Base-by-base conservation (phyloP, 1,284 basidiomycete genomes). In the Athelia sp. region DNA sequence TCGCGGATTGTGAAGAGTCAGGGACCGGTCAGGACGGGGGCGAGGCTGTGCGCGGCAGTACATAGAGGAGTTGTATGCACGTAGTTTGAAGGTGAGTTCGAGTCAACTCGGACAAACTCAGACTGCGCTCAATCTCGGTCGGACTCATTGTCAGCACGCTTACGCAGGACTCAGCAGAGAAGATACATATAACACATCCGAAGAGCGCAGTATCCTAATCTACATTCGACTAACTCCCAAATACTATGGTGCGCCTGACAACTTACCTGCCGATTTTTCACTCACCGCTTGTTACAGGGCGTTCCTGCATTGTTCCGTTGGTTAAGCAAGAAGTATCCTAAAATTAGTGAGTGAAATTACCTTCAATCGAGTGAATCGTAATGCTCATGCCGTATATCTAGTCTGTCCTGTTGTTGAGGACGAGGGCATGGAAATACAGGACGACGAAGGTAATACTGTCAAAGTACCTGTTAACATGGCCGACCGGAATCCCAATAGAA, bases 271-370 rank as follows among this genome's bases (percentile, higher is more conserved):
- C 6, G 4, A 18, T 11, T 15, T n/a, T 22, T 26, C 15, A 19
- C 45, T 21, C 8, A n/a, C 26, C 6, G 10, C 34, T 31, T 19
- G 35, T 48, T 53, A 2, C 51, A 94, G 93, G 93, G 93, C 84
- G 93, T 96, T 56, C 93, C 93, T 52, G 93, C 93, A 51, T 79
- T 96, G 55, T 93, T 96, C 72, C 83, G 93, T 65, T 96, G 93
- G 92, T 77, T 96, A 53, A 94, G 92, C 65, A 94, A 88, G 76
- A 97, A 96, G 70, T 97, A 98, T 65, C 93, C 94, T 47, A 97
- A 93, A 78, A 97, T 95, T 62, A 81, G 91, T 88, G 51, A 52
- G 82, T 40, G n/a, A 4, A 21, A n/a, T n/a, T 40, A 43, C 50
- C 26, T n/a, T n/a, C n/a, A n/a, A 47, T 40, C 35, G n/a, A 2